Conservation (phyloP, 352 stramenopile genomes). For the Aphanomyces cochlioides region DNA sequence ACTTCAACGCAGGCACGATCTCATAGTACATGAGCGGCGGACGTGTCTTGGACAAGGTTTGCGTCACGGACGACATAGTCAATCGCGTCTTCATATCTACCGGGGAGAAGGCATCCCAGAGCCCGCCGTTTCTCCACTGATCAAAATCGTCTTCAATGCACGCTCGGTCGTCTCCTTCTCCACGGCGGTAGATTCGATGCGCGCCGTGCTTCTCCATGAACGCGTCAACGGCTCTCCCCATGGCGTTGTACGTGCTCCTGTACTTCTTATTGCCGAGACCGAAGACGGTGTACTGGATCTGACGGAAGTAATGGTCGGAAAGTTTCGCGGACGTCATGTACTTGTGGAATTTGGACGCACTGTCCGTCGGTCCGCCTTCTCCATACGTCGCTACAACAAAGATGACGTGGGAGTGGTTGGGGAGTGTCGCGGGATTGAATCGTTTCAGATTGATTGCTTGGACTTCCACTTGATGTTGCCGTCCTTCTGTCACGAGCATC, state of each 20-base stretch:
- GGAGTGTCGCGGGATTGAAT: constrained; percentile 41
- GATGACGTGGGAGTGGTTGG: constrained; percentile 61
- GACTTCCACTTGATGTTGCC: constrained; percentile 80
- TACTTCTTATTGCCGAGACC: constrained; percentile 94
- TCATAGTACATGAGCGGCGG: constrained; percentile 58
- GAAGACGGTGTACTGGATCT: constrained; percentile 92
- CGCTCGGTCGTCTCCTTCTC: constrained; percentile 94
- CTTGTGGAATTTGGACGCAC: constrained; percentile 90
- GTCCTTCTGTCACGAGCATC: constrained; percentile 86
- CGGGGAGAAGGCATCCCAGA: constrained; percentile 72
- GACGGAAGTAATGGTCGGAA: constrained; percentile 37
- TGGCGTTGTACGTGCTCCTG: constrained; percentile 90
- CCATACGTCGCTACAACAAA: constrained; percentile 98
- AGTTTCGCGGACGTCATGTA: constrained; percentile 79
- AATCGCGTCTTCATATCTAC: too few relatives aligned
- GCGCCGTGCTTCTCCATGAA: constrained; percentile 79
- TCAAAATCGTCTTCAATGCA: constrained; percentile 90
- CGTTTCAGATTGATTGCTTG: constrained; percentile 84
- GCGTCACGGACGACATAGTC: not conserved
- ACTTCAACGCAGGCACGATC: constrained; percentile 41
- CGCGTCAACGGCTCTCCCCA: constrained; percentile 88
- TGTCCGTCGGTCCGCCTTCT: constrained; percentile 97
- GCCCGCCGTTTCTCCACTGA: constrained; percentile 90
- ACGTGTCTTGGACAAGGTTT: constrained; percentile 13
- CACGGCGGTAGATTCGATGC: constrained; percentile 57